Evolutionary conservation across 2,329 filamentous ascomycete genomes (phyloP).

Genomic region (Paecilomyces sp.): DNA sequence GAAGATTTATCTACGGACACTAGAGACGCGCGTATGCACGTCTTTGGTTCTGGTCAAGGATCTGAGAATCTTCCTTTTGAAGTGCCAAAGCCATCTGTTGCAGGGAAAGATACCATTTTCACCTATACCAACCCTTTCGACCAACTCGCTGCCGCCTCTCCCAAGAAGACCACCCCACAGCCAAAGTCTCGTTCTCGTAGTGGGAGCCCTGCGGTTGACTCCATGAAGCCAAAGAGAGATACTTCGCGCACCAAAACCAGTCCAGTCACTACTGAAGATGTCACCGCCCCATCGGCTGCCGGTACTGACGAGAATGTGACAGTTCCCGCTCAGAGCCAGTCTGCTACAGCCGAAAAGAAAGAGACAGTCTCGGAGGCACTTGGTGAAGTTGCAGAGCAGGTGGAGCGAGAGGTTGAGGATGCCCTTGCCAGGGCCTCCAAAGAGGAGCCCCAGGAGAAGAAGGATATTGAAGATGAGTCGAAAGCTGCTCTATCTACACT

Average conservation of each 20-base stretch:
- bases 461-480: constrained; percentile 27
- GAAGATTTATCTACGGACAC: constrained; percentile 14
- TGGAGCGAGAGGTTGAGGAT: constrained; percentile 57
- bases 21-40: constrained; percentile 24
- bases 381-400: constrained; percentile 55
- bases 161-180: constrained; percentile 52
- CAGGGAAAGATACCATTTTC: constrained; percentile 47
- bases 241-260: constrained; percentile 7
- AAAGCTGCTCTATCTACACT: constrained; percentile 27
- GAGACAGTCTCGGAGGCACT: constrained; percentile 68
- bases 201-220: constrained; percentile 31
- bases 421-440: constrained; percentile 54
- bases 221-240: constrained; percentile 14
- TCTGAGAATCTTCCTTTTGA: constrained; percentile 29
- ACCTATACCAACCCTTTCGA: constrained; percentile 69
- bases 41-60: constrained; percentile 21
- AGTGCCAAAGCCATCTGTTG: constrained; percentile 24
- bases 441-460: constrained; percentile 38
- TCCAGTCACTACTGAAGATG: neutral
- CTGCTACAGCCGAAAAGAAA: constrained; percentile 30
- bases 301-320: constrained; percentile 4
- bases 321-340: constrained; percentile 20
- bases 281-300: neutral
- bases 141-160: constrained; percentile 59
- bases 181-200: constrained; percentile 27